phyloP scores from a whole-genome alignment of 164 flowering plant genomes.

The Macadamia tetraphylla region DNA sequence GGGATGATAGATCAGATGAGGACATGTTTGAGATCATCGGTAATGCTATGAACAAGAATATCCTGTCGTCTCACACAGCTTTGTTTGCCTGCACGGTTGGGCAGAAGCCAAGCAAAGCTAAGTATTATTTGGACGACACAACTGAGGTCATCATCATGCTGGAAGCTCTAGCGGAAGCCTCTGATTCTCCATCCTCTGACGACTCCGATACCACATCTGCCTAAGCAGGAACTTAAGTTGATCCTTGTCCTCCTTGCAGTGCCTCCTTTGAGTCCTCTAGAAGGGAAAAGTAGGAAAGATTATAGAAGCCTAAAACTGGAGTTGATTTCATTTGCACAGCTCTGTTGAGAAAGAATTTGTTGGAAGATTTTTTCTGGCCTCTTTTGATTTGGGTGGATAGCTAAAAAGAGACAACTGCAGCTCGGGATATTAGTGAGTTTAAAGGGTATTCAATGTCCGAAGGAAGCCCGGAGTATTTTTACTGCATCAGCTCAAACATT shows the following conservation, averaged over 20 bases:
- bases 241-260: slow-evolving; percentile 12
- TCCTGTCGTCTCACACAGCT: slow-evolving; percentile 27
- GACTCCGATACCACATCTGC: slow-evolving; percentile 32
- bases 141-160: slow-evolving; percentile 42
- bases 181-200: slow-evolving; percentile 27
- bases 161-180: slow-evolving; percentile 38
- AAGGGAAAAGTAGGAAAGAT: background rate
- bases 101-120: slow-evolving; percentile 62
- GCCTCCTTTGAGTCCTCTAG: slow-evolving; percentile 7
- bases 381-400: background rate
- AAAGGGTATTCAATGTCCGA: background rate
- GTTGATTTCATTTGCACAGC: background rate
- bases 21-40: slow-evolving; percentile 58
- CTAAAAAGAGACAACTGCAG: background rate
- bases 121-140: slow-evolving; percentile 53
- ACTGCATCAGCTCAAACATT: background rate
- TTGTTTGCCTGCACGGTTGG: slow-evolving; percentile 57
- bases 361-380: slow-evolving; percentile 3
- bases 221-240: slow-evolving; percentile 4
- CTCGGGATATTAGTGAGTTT: background rate
- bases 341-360: slow-evolving; percentile 12
- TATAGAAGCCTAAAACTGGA: slow-evolving; percentile 1
- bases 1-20: slow-evolving; percentile 63
- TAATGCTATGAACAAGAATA: slow-evolving; percentile 19
- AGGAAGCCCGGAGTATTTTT: background rate